Percentiles rank a stretch among this genome's conserved stretches.
phyloP scores from a whole-genome alignment of 139 green algal species.

The Diplosphaera chodatii region DNA sequence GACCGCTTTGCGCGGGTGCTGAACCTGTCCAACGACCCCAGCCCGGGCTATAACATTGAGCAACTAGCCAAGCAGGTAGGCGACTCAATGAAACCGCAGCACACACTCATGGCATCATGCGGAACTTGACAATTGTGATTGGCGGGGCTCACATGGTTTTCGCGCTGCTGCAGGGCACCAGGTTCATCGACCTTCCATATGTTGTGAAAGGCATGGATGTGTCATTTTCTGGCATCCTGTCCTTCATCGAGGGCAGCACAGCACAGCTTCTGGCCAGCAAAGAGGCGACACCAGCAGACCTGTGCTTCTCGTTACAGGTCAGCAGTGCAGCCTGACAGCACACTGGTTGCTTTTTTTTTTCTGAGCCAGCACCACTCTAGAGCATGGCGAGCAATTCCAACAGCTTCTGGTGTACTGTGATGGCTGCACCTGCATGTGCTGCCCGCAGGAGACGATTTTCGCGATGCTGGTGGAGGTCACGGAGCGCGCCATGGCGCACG shows the following conservation, averaged over 20 bases:
- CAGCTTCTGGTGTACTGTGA: too few relatives aligned
- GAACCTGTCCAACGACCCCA: constrained; percentile 69
- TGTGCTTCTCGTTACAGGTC: constrained; percentile 86
- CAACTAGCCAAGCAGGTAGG: constrained; percentile 82
- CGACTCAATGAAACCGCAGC: too few relatives aligned
- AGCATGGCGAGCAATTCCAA: too few relatives aligned
- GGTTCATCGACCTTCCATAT: constrained; percentile 82
- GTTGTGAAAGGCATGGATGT: constrained; percentile 94
- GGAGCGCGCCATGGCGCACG: constrained; percentile 87
- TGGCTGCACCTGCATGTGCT: too few relatives aligned
- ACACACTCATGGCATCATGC: too few relatives aligned
- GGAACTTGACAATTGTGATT: too few relatives aligned
- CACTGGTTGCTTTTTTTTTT: too few relatives aligned
- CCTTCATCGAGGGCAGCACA: constrained; percentile 45
- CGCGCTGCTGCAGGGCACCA: constrained; percentile 31
- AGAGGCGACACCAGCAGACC: constrained; percentile 66
- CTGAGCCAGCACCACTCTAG: too few relatives aligned
- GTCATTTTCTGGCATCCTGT: constrained; percentile 82
- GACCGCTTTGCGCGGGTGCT: constrained; percentile 82
- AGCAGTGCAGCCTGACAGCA: too few relatives aligned
- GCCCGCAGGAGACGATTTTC: constrained; percentile 87
- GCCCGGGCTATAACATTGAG: constrained; percentile 91
- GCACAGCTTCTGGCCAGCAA: constrained; percentile 37
- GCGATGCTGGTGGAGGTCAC: constrained; percentile 94
- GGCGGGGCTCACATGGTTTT: too few relatives aligned